phyloP scores from a whole-genome alignment of 768 basidiomycete genomes.

The Pleurotus giganteus region DNA sequence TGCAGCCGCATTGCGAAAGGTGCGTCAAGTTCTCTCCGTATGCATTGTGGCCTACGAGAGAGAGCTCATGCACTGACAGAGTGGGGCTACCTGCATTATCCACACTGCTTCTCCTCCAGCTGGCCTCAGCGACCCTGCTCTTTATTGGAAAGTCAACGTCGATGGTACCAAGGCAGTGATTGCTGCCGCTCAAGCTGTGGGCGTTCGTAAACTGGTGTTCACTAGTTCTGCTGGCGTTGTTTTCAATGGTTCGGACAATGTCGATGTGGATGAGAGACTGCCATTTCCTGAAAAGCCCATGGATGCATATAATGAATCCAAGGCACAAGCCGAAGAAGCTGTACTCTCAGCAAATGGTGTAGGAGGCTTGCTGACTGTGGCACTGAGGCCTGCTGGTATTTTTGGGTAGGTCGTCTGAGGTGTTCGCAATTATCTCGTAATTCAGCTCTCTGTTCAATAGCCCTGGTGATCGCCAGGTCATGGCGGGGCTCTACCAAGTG shows the following conservation, averaged over 20 bases:
- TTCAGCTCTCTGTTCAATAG: conserved; percentile 40
- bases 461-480: conserved; percentile 87
- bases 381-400: conserved; percentile 90
- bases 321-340: conserved; percentile 82
- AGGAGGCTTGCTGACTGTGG: conserved; percentile 82
- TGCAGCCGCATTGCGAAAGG: conserved; percentile 70
- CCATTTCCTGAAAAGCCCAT: conserved; percentile 69
- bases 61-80: conserved; percentile 37
- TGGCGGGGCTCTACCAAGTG: conserved; percentile 76
- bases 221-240: conserved; percentile 92
- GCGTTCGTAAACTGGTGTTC: conserved; percentile 87
- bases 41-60: not conserved
- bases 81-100: conserved; percentile 85
- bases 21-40: conserved; percentile 27
- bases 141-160: conserved; percentile 94
- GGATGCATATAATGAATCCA: conserved; percentile 94
- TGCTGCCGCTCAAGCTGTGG: conserved; percentile 68
- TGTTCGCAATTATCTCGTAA: not conserved
- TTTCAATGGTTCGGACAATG: conserved; percentile 78
- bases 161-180: conserved; percentile 87
- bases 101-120: conserved; percentile 91
- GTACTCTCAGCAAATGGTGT: conserved; percentile 87
- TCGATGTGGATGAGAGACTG: conserved; percentile 86
- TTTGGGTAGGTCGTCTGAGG: conserved; percentile 67
- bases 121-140: conserved; percentile 54